phyloP scores from a whole-genome alignment of 192 early-diverging fungal genomes.

The Podila minutissima region DNA sequence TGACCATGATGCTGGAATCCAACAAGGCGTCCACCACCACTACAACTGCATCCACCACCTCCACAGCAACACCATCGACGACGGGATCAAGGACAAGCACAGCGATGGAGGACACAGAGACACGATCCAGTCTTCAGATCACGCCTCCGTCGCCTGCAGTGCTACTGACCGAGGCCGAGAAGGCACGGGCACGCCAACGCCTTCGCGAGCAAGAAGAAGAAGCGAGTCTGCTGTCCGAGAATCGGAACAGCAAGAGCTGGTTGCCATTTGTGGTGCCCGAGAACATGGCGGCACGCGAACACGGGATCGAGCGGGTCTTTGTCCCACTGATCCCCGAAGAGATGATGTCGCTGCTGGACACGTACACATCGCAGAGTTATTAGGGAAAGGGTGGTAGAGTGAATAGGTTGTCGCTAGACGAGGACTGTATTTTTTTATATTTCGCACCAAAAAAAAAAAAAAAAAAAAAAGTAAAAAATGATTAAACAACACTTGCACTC shows the following conservation, averaged over 20 bases:
- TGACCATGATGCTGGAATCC: slow-evolving; percentile 41
- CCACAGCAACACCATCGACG: slow-evolving; percentile 10
- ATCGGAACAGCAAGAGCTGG: slow-evolving; percentile 36
- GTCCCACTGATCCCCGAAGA: slow-evolving; percentile 49
- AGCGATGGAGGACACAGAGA: not conserved
- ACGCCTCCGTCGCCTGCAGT: slow-evolving; percentile 3
- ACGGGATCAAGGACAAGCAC: slow-evolving; percentile 2
- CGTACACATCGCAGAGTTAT: slow-evolving; percentile 19
- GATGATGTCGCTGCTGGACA: slow-evolving; percentile 57
- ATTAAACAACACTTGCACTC: too few species aligned
- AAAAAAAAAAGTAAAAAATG: too few species aligned
- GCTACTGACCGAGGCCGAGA: slow-evolving; percentile 47
- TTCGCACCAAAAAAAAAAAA: not conserved
- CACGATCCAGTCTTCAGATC: not conserved
- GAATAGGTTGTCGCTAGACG: not conserved
- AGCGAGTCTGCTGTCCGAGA: slow-evolving; percentile 29
- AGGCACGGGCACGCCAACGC: slow-evolving; percentile 22
- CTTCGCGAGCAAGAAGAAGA: slow-evolving; percentile 48
- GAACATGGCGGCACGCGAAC: slow-evolving; percentile 42
- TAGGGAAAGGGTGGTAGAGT: not conserved
- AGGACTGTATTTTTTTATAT: not conserved
- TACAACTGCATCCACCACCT: not conserved
- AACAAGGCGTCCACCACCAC: not conserved
- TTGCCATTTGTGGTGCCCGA: slow-evolving; percentile 32
- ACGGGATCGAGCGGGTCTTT: slow-evolving; percentile 46